Conservation (phyloP, 805 yeast species). For the Yamadazyma sp. region DNA sequence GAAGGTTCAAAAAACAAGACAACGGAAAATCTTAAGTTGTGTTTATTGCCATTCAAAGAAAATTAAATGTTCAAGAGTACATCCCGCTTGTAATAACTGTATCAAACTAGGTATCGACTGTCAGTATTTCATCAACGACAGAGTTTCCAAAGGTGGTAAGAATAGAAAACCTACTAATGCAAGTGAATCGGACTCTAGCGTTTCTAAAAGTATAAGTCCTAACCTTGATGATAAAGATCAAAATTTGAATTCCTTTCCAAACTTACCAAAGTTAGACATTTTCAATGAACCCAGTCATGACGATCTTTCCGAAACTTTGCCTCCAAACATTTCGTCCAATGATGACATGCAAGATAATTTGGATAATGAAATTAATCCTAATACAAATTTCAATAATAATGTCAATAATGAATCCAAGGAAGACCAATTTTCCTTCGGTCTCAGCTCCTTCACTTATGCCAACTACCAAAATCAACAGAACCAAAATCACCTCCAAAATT, state of each 20-base stretch:
- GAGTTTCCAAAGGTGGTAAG: slow-evolving; percentile 48
- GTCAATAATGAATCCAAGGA: slow-evolving; percentile 6
- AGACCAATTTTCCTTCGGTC: slow-evolving; percentile 31
- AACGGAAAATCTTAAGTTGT: slow-evolving; percentile 55
- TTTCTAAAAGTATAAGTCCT: slow-evolving; percentile 3
- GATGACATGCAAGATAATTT: too few relatives aligned
- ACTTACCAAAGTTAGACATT: slow-evolving; percentile 10
- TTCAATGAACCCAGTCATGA: slow-evolving; percentile 1
- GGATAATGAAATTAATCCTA: too few relatives aligned
- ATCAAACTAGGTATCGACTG: slow-evolving; percentile 45
- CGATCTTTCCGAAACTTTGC: not conserved
- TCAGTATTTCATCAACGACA: slow-evolving; percentile 55
- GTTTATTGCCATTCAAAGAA: slow-evolving; percentile 60
- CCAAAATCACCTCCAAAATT: not conserved
- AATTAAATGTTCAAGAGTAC: slow-evolving; percentile 58
- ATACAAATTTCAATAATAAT: not conserved
- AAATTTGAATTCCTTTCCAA: too few relatives aligned
- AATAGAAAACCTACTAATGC: slow-evolving; percentile 9
- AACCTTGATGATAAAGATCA: slow-evolving; percentile 3
- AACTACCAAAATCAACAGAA: slow-evolving; percentile 11
- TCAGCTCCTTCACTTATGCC: slow-evolving; percentile 33
- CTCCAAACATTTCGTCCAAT: too few relatives aligned
- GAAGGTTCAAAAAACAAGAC: slow-evolving; percentile 61
- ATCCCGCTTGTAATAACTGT: slow-evolving; percentile 58
- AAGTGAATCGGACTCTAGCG: not conserved